Percentiles rank a stretch among this genome's conserved stretches.
Evolutionary conservation across 768 basidiomycete species (phyloP).

Genomic region (Kwoniella botswanensis): DNA sequence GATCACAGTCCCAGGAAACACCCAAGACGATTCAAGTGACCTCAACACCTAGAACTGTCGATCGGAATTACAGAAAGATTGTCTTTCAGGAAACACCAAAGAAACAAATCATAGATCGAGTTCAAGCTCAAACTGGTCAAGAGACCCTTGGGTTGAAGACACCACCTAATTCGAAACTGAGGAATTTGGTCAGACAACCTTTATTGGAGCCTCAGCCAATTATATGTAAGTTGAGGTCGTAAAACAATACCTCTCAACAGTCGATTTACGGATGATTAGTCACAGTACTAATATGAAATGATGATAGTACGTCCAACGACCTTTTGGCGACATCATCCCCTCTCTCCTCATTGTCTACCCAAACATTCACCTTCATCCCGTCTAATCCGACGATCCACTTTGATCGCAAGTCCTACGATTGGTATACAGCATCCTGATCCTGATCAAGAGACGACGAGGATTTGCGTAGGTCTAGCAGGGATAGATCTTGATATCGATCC

Average conservation of each 20-base stretch:
- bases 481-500: constrained; percentile 17
- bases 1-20: constrained; percentile 3
- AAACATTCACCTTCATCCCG: constrained; percentile 24
- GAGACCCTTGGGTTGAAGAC: neutral
- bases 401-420: constrained; percentile 24
- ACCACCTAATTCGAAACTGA: constrained; percentile 17
- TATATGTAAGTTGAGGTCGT: constrained; percentile 10
- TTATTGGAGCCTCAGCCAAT: constrained; percentile 14
- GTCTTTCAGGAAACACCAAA: neutral
- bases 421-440: constrained; percentile 25
- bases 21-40: neutral
- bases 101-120: constrained; percentile 4
- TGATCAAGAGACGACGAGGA: constrained; percentile 26
- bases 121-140: neutral
- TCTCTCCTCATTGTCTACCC: constrained; percentile 24
- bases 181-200: constrained; percentile 5
- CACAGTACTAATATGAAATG: too few relatives aligned
- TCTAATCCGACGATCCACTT: constrained; percentile 18
- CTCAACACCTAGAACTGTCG: neutral
- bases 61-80: neutral
- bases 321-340: constrained; percentile 28
- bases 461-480: constrained; percentile 23
- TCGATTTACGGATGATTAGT: too few relatives aligned
- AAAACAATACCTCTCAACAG: neutral
- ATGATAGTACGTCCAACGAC: constrained; percentile 26